Base-by-base conservation (phyloP, 345 rosid genomes). In the Eucalyptus fibrosa region DNA sequence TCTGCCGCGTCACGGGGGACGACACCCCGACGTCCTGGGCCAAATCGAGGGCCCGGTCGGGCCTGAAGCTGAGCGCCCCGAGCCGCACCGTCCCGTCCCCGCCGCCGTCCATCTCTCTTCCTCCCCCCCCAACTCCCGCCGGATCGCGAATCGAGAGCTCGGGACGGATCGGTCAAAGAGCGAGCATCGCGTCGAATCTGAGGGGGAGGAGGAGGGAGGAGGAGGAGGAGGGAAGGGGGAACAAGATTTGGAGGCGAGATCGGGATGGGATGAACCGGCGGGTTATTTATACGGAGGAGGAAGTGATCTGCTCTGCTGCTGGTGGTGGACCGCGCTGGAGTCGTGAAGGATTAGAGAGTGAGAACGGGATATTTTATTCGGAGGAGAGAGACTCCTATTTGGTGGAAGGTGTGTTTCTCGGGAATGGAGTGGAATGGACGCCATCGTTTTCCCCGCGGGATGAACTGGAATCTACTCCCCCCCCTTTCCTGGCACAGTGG, bases 1-100 rank as follows among this genome's bases (percentile, higher is more conserved):
- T 97, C 95, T 97, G 99, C 88, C 96, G 93, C 12, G 99, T 97
- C 15, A 97, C 98, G 86, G 99, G 99, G 10, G 99, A 97, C 8
- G 99, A 97, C 87, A 94, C 99, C 55, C 97, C 95, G 50, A 92
- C 95, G 88, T 97, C 99, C 47, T 23, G 47, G 7, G 47, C 83
- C 83, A 40, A 77, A 89, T 96, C 98, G 30, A 94, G 85, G 50
- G 77, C 94, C 72, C 97, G 96, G 90, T 92, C 96, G 23, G 96
- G 93, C 89, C 90, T 95, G 92, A 96, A 51, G 93, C 93, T 92
- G 55, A 95, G 53, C 44, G 96, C 96, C 21, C 97, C 95, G 50
- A 97, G 92, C 92, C 96, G 94, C 86, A 95, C 96, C 89, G 99
- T 95, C 69, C 96, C 98, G 88, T 97, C 99, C 77, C 93, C 97